Evolutionary conservation across 2,329 filamentous ascomycete genomes (phyloP), one percentile per base, ranked within the genome.

Genomic region (Alternaria postmessia): DNA sequence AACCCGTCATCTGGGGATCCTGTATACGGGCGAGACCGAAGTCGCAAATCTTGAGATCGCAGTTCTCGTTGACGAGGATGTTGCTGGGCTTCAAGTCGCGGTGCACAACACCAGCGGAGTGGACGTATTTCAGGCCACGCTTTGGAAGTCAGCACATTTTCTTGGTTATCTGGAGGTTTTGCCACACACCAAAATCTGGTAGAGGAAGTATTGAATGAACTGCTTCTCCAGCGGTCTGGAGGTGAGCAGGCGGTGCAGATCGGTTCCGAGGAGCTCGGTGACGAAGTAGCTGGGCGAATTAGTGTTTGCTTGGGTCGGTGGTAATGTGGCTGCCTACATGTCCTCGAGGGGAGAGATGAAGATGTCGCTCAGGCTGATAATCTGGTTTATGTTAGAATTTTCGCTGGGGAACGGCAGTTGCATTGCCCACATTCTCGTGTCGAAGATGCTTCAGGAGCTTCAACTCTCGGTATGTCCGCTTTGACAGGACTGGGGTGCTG

Each of bases 161-260:
- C 59, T 30, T 38, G 84, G 96, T 87, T 74, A 96, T 96, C 81
- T 32, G 18, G 22, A 32, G 6, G 8, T 14, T 52, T 67, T 41
- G 58, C 60, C 62, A 79, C 90, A 74, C 83, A 97, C 94, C 85
- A 98, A 88, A 75, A 99, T 99, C 82, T 99, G 95, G 81, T 99
- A 99, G 62, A 99, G 87, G 80, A 99, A 99, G 83, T 99, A 99
- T 83, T 99, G 95, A 75, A 99, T 98, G 81, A 99, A 99, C 81
- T 99, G 95, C 84, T 97, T 98, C 86, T 99, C 95, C 54, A 99
- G 88, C 24, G 95, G 95, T 78, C 95, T 87, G 48, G 95, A 98
- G 51, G 94, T 98, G 71, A 99, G 88, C 64, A 99, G 88, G 68
- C 95, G 90, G 83, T 99, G 95, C 66, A 99, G 86, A 81, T 99